Conservation (phyloP, 177 flowering plant genomes). For the Vitis hybrid region DNA sequence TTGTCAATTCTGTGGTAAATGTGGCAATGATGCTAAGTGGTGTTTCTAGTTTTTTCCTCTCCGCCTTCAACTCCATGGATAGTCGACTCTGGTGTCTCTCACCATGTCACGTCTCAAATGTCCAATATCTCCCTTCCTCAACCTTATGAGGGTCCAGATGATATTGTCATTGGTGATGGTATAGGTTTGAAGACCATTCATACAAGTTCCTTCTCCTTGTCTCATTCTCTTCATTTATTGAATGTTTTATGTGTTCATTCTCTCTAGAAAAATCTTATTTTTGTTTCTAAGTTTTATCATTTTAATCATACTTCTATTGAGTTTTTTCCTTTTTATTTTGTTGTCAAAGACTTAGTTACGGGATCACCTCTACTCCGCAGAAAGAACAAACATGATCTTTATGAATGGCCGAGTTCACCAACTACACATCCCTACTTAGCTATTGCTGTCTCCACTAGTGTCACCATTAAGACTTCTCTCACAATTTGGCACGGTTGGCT, state of each 20-base stretch:
- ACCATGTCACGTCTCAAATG: no score
- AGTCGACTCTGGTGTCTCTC: no score
- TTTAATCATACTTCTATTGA: constrained; percentile 7
- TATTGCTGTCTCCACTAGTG: neutral
- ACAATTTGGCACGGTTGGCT: constrained; percentile 1
- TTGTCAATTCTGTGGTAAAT: no score
- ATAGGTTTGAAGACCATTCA: neutral
- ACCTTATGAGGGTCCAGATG: constrained; percentile 2
- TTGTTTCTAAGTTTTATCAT: constrained; percentile 8
- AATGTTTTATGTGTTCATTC: neutral
- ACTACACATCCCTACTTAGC: neutral
- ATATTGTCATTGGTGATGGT: constrained; percentile 12
- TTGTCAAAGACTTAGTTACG: constrained; percentile 15
- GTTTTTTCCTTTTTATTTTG: constrained; percentile 12
- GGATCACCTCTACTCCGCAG: neutral
- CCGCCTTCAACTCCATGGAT: no score
- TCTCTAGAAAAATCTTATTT: constrained; percentile 1
- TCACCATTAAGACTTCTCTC: neutral
- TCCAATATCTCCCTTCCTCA: no score
- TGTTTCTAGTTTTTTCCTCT: no score
- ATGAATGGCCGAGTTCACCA: neutral
- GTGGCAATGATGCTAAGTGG: no score
- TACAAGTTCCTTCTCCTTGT: neutral
- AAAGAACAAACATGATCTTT: neutral
- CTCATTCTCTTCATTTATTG: neutral